phyloP scores from a whole-genome alignment of 352 stramenopile species.

The Pythium coloratum region DNA sequence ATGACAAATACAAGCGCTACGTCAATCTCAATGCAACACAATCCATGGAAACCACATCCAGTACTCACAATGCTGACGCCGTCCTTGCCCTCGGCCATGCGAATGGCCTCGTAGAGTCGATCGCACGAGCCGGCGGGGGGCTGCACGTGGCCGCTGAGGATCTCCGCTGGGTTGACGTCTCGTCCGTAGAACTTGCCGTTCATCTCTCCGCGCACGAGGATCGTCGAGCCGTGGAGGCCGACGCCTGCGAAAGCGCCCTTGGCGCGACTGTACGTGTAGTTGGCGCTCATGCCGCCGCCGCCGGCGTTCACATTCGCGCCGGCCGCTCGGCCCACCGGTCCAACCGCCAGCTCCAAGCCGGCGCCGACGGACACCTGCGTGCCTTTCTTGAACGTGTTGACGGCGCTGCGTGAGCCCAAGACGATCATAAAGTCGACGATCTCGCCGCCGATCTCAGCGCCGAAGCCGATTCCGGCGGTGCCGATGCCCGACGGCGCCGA shows the following conservation, averaged over 20 bases:
- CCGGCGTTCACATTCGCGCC: slow-evolving; percentile 77
- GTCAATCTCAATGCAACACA: not conserved
- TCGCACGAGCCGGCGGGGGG: slow-evolving; percentile 63
- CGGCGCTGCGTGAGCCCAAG: slow-evolving; percentile 62
- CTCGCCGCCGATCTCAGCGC: slow-evolving; percentile 81
- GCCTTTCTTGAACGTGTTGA: slow-evolving; percentile 84
- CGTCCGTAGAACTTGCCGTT: slow-evolving; percentile 84
- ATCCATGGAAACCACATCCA: not conserved
- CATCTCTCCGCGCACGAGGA: slow-evolving; percentile 83
- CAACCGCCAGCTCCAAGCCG: slow-evolving; percentile 72
- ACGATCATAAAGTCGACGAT: slow-evolving; percentile 91
- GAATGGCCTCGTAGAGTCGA: slow-evolving; percentile 69
- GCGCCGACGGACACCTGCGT: slow-evolving; percentile 81
- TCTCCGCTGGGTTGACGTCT: slow-evolving; percentile 79
- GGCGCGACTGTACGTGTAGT: slow-evolving; percentile 86
- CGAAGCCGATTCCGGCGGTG: slow-evolving; percentile 79
- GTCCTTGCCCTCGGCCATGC: slow-evolving; percentile 35
- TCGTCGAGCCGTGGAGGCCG: slow-evolving; percentile 80
- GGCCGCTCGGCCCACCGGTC: slow-evolving; percentile 64
- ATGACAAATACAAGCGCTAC: slow-evolving; percentile 3
- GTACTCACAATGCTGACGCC: slow-evolving; percentile 21
- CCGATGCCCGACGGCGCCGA: slow-evolving; percentile 82
- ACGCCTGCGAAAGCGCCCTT: slow-evolving; percentile 82
- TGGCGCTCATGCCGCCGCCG: slow-evolving; percentile 74
- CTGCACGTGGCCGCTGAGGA: slow-evolving; percentile 73